Conservation (phyloP, 2,329 filamentous ascomycete species). For the Pezicula carpinea region DNA sequence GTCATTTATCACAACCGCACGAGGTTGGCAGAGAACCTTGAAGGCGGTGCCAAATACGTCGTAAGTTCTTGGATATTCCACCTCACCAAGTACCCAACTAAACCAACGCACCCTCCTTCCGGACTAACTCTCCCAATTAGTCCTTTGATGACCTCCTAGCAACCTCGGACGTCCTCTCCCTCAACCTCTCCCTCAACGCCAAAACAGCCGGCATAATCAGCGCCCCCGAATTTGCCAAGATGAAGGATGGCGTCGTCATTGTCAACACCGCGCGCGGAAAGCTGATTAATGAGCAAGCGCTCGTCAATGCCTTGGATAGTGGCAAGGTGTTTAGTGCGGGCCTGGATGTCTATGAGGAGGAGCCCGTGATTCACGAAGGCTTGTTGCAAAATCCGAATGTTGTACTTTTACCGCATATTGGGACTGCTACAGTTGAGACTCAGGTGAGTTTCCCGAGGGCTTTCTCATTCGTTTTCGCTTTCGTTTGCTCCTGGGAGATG, state of each 20-base stretch:
- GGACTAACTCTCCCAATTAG: too few relatives aligned
- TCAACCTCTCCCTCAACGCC: conserved; percentile 69
- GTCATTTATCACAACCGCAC: conserved; percentile 71
- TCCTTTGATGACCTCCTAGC: conserved; percentile 65
- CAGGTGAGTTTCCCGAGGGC: conserved; percentile 16
- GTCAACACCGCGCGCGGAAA: conserved; percentile 79
- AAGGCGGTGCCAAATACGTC: conserved; percentile 56
- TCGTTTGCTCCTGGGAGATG: too few relatives aligned
- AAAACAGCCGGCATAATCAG: conserved; percentile 68
- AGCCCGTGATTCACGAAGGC: conserved; percentile 69
- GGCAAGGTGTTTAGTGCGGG: conserved; percentile 62
- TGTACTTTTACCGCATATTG: conserved; percentile 77
- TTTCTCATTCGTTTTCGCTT: not conserved
- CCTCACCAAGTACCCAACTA: too few relatives aligned
- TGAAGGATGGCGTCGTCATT: conserved; percentile 74
- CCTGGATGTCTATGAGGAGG: conserved; percentile 77
- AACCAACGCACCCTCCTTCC: too few relatives aligned
- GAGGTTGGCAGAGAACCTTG: conserved; percentile 48
- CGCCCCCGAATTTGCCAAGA: conserved; percentile 61
- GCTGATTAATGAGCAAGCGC: conserved; percentile 72
- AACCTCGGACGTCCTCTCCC: conserved; percentile 68
- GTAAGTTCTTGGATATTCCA: conserved; percentile 13
- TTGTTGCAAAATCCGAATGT: conserved; percentile 68
- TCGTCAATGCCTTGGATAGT: conserved; percentile 70
- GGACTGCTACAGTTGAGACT: conserved; percentile 67